A percentile compares a stretch with the other conserved stretches of the same genome.
Conservation (phyloP, 225 moss, liverwort and hornwort species). For the Thuidium tamariscinum region DNA sequence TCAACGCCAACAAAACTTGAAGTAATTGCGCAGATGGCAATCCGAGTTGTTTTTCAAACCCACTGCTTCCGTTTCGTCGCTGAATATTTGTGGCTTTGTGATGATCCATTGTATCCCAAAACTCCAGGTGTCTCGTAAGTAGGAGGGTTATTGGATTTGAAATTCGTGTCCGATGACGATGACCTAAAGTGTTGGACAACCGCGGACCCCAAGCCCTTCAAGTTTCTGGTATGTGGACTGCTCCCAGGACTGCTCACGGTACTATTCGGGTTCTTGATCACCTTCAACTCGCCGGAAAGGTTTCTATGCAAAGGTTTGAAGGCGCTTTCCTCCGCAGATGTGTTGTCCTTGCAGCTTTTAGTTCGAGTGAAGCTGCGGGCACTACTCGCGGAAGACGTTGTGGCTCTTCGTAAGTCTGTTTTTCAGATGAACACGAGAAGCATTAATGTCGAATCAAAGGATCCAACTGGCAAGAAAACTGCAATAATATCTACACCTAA, state of each 20-base stretch:
- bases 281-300: not conserved
- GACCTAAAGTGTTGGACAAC: conserved; percentile 5
- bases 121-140: not conserved
- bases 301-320: not conserved
- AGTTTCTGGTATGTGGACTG: conserved; percentile 1
- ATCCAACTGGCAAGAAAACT: not conserved
- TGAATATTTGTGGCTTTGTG: not conserved
- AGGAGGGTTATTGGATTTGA: not conserved
- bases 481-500: not conserved
- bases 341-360: not conserved
- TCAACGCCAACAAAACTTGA: not conserved
- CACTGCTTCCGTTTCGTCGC: conserved; percentile 22
- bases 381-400: not conserved
- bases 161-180: conserved; percentile 7
- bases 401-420: conserved; percentile 4
- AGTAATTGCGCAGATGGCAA: not conserved
- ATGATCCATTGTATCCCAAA: not conserved
- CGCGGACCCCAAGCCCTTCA: not conserved
- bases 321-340: not conserved
- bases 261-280: not conserved
- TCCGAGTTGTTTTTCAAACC: conserved; percentile 5
- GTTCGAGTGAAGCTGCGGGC: not conserved
- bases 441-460: not conserved
- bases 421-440: not conserved
- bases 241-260: not conserved